Percentiles rank a stretch among this genome's conserved stretches.
phyloP scores from a whole-genome alignment of 176 grass and related monocot genomes.

The Hyparrhenia diplandra region DNA sequence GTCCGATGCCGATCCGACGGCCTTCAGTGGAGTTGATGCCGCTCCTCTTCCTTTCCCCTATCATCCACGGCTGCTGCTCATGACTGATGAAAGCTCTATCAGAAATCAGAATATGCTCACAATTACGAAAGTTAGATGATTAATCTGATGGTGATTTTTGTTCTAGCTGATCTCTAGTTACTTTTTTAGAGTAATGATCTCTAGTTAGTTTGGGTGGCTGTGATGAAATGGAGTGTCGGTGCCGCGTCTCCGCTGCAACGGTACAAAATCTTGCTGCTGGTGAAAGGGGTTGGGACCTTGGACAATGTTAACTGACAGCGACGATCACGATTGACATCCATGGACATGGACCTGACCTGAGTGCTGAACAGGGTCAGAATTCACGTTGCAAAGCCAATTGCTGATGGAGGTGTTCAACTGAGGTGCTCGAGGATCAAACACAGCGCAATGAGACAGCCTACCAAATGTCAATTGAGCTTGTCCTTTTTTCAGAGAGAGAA shows the following conservation, averaged over 20 bases:
- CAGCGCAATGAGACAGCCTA: not conserved
- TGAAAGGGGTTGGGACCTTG: not conserved
- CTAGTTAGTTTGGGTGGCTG: not conserved
- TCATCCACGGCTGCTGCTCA: not conserved
- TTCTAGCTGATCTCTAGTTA: not conserved
- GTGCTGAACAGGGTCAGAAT: not conserved
- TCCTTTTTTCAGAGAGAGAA: not conserved
- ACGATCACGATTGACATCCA: not conserved
- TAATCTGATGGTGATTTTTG: not conserved
- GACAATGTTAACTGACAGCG: conserved; percentile 11
- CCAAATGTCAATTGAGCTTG: not conserved
- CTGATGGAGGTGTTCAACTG: not conserved
- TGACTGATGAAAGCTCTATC: not conserved
- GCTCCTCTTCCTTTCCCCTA: not conserved
- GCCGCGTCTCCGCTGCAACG: not conserved
- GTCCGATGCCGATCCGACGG: conserved; percentile 14
- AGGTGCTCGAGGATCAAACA: not conserved
- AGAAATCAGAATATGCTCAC: not conserved
- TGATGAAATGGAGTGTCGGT: conserved; percentile 14
- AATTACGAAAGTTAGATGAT: not conserved
- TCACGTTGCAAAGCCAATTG: not conserved
- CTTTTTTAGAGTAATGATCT: not conserved
- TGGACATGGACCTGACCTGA: not conserved
- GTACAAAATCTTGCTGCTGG: not conserved
- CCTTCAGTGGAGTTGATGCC: not conserved